These are phyloP conservation scores for Talaromyces thailandensis DNA, from an alignment of 495 filamentous ascomycete species.

Conservation along the genomic window DNA sequence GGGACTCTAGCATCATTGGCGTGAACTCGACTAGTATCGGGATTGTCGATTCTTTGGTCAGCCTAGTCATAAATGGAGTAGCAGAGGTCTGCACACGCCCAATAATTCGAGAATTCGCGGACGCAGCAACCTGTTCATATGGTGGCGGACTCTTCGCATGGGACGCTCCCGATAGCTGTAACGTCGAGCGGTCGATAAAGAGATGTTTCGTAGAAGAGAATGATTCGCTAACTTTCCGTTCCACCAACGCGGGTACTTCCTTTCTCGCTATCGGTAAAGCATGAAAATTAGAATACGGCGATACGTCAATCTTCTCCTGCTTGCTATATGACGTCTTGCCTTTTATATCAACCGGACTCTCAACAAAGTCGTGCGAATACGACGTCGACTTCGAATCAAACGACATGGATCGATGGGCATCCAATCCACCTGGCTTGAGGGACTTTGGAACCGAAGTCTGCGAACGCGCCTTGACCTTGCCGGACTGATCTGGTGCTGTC, in stretches of 20 bases:
- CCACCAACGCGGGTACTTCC: conserved; percentile 9
- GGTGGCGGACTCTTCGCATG: conserved; percentile 38
- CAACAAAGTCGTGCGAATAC: neutral
- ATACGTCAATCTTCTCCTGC: conserved; percentile 9
- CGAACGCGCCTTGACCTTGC: conserved; percentile 18
- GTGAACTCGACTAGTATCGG: conserved; percentile 38
- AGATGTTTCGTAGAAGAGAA: conserved; percentile 20
- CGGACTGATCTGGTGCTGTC: conserved; percentile 19
- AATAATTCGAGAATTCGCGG: conserved; percentile 37
- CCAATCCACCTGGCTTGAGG: neutral
- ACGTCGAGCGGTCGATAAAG: conserved; percentile 32
- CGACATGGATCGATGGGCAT: conserved; percentile 4
- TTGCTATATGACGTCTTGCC: neutral
- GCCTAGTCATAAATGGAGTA: conserved; percentile 20
- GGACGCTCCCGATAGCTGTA: conserved; percentile 32
- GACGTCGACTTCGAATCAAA: conserved; percentile 3
- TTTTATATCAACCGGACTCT: conserved; percentile 7
- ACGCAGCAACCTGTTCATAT: conserved; percentile 36
- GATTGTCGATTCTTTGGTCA: conserved; percentile 30
- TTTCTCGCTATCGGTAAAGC: conserved; percentile 7
- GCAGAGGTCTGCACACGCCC: conserved; percentile 36
- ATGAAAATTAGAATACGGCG: conserved; percentile 15
- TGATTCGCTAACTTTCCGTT: conserved; percentile 9
- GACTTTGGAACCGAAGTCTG: conserved; percentile 6
- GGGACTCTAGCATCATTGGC: conserved; percentile 31